A percentile compares a stretch with the other conserved stretches of the same genome.
phyloP scores from a whole-genome alignment of 139 green algal species.

The Tetradesmus lagerheimii region DNA sequence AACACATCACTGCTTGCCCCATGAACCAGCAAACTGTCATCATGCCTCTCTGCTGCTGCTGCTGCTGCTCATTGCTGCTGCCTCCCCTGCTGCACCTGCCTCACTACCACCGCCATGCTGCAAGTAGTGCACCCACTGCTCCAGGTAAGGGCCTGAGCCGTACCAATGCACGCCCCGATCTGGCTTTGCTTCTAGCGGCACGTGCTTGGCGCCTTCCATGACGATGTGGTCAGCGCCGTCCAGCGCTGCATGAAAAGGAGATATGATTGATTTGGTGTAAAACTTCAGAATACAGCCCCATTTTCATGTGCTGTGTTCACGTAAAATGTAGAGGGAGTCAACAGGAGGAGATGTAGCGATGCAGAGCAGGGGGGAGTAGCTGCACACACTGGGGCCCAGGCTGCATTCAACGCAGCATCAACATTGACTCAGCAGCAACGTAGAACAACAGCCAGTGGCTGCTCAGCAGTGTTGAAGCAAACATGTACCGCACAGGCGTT shows the following conservation, averaged over 20 bases:
- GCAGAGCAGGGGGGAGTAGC: no score
- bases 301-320: no score
- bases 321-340: background rate
- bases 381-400: no score
- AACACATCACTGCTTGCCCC: no score
- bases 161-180: slow-evolving; percentile 40
- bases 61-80: background rate
- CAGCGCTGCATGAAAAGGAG: slow-evolving; percentile 23
- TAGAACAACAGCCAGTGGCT: no score
- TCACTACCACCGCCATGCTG: background rate
- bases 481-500: no score
- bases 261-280: background rate
- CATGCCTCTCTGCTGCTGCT: slow-evolving; percentile 29
- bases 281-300: no score
- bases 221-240: slow-evolving; percentile 50
- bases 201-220: slow-evolving; percentile 56
- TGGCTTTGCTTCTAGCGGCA: slow-evolving; percentile 40
- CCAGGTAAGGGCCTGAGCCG: slow-evolving; percentile 22
- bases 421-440: no score
- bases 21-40: no score
- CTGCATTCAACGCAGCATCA: no score
- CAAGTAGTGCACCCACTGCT: slow-evolving; percentile 32
- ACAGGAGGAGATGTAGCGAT: no score
- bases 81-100: slow-evolving; percentile 2
- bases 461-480: no score